Evolutionary conservation across 2,329 filamentous ascomycete species (phyloP), one percentile per base, ranked within the genome.

Genomic region (Diaporthe velutina): DNA sequence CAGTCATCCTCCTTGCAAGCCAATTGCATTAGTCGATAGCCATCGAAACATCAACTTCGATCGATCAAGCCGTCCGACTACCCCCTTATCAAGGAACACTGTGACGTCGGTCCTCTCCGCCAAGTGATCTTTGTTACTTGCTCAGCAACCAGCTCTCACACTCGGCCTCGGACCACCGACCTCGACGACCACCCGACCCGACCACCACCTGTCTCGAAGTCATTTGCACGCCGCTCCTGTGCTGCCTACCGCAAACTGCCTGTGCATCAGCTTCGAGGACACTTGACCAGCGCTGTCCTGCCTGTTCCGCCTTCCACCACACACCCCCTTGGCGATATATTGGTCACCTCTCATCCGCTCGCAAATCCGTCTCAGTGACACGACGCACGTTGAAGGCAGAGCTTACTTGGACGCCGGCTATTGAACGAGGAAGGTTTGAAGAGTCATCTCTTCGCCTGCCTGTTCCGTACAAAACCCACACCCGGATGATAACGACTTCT

Each of bases 371-470:
- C 45, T 38, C 28, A 30, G 68, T 60, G 45, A 38, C 38, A 66
- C n/a, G n/a, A 38, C 61, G 40, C 45, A 60, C 33, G 19, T 30
- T 33, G 17, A 6, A 15, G 64, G 64, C 33, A 45, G 33, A 68
- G 64, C 48, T 28, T 67, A 55, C 22, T 8, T 35, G 33, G 45
- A 73, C 64, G 61, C 50, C 61, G 12, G 58, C 55, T 45, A 75
- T 76, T 77, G 81, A 82, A 82, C 81, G 81, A 81, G 81, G 81
- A 76, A 79, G 81, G 81, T 77, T 40, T 76, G 82, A 85, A 84
- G 86, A 88, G 86, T 88, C 83, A 87, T 83, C 85, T 86, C 84
- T 87, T 86, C 82, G 79, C 84, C 83, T 81, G 80, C 83, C 83
- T 85, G 80, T 84, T 84, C 83, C 79, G 80, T 80, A 79, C 81